These are phyloP conservation scores for Pluteus cervinus DNA, from an alignment of 768 basidiomycete genomes.

Conservation along the genomic window DNA sequence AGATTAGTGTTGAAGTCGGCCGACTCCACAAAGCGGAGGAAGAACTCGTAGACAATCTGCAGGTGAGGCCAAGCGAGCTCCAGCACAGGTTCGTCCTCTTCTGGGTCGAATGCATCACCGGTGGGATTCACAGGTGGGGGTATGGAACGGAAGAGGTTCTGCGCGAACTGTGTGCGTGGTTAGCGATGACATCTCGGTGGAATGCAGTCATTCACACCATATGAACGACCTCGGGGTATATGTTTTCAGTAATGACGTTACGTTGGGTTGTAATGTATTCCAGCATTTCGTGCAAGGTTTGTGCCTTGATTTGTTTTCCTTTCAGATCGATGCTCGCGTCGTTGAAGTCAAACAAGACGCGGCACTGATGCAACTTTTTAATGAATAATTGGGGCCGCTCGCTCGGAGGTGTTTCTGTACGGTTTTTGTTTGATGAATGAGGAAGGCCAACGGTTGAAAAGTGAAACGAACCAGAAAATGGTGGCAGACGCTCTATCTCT, in stretches of 20 bases:
- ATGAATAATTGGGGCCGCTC: constrained; percentile 91
- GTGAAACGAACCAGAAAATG: constrained; percentile 68
- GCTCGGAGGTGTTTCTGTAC: constrained; percentile 75
- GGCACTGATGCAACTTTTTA: constrained; percentile 93
- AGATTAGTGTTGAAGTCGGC: constrained; percentile 98
- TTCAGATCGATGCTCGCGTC: constrained; percentile 93
- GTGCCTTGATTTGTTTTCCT: constrained; percentile 98
- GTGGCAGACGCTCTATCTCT: constrained; percentile 90
- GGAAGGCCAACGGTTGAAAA: neutral
- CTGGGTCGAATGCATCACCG: constrained; percentile 98
- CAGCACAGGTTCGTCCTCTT: constrained; percentile 98
- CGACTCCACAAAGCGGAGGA: constrained; percentile 96
- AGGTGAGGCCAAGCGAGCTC: constrained; percentile 99
- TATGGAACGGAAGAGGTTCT: constrained; percentile 98
- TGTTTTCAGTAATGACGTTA: constrained; percentile 89
- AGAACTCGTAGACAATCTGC: constrained; percentile 99
- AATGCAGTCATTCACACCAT: constrained; percentile 60
- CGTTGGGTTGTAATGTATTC: constrained; percentile 98
- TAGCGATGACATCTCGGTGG: constrained; percentile 8
- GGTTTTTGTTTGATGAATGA: too few species aligned
- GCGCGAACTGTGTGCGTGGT: constrained; percentile 67
- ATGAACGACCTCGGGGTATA: constrained; percentile 98
- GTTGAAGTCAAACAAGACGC: constrained; percentile 97
- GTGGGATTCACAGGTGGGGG: constrained; percentile 98
- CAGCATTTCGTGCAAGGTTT: constrained; percentile 96